phyloP scores from a whole-genome alignment of 78 protist species.

The Dictyostelium citrinum region DNA sequence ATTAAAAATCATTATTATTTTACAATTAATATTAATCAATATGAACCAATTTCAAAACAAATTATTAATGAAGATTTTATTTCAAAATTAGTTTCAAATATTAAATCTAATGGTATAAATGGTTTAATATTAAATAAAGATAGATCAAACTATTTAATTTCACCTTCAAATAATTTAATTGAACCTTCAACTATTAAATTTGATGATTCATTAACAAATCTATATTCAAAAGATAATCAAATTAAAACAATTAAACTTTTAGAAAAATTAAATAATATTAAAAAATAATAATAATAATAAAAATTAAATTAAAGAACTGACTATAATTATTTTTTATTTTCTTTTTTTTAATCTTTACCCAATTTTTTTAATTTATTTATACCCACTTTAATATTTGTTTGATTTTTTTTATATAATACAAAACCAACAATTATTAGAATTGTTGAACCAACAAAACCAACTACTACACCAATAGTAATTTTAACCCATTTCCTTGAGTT shows the following conservation, averaged over 20 bases:
- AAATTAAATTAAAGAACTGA: too few species aligned
- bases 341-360: neutral
- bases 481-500: neutral
- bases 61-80: neutral
- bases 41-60: neutral
- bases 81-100: neutral
- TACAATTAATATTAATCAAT: neutral
- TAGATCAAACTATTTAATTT: neutral
- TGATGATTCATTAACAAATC: neutral
- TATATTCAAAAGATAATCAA: neutral
- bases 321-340: too few species aligned
- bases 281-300: too few species aligned
- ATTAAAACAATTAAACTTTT: neutral
- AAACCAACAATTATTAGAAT: neutral
- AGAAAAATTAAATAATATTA: neutral
- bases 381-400: neutral
- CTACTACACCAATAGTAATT: neutral
- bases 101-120: neutral
- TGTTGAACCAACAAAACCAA: neutral
- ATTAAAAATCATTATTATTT: neutral
- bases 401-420: neutral
- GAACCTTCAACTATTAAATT: neutral
- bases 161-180: neutral
- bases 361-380: too few species aligned
- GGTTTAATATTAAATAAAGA: neutral